Percentiles rank a stretch among this genome's conserved stretches.
Conservation (phyloP, 352 stramenopile species). For the Globisporangium splendens region DNA sequence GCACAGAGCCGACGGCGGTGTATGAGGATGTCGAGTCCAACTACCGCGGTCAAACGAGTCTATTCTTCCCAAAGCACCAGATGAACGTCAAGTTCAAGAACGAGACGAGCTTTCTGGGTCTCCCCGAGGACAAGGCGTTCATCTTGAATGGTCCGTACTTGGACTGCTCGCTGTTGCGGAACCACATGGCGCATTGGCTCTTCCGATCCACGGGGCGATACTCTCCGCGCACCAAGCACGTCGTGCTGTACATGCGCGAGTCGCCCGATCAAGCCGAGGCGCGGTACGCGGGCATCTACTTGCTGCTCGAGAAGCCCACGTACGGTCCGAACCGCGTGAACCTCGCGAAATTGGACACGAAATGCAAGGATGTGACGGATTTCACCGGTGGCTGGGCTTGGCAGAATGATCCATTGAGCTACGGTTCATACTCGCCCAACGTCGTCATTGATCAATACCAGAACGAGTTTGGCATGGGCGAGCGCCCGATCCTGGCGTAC, state of each 20-base stretch:
- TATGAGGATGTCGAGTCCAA: slow-evolving; percentile 34
- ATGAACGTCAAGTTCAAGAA: slow-evolving; percentile 35
- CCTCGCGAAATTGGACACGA: slow-evolving; percentile 26
- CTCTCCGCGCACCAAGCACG: slow-evolving; percentile 46
- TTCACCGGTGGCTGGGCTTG: slow-evolving; percentile 61
- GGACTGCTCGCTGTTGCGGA: slow-evolving; percentile 58
- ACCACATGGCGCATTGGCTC: slow-evolving; percentile 70
- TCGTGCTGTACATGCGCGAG: slow-evolving; percentile 55
- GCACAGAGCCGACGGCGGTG: slow-evolving; percentile 22
- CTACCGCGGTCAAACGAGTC: slow-evolving; percentile 58
- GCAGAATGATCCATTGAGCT: slow-evolving; percentile 61
- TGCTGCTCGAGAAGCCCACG: slow-evolving; percentile 57
- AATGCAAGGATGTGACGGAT: slow-evolving; percentile 30
- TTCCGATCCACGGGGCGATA: slow-evolving; percentile 60
- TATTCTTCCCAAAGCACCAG: slow-evolving; percentile 59
- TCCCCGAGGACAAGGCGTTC: slow-evolving; percentile 44
- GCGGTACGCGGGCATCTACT: slow-evolving; percentile 55
- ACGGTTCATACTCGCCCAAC: slow-evolving; percentile 68
- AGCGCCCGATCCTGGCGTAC: slow-evolving; percentile 57
- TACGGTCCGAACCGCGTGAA: slow-evolving; percentile 56
- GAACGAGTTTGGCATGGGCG: slow-evolving; percentile 76
- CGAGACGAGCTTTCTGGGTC: slow-evolving; percentile 28
- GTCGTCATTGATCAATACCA: slow-evolving; percentile 77
- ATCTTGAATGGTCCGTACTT: slow-evolving; percentile 54
- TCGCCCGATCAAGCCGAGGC: slow-evolving; percentile 23